These are phyloP conservation scores for Megacollybia marginata DNA, from an alignment of 768 basidiomycete genomes.

Conservation along the genomic window DNA sequence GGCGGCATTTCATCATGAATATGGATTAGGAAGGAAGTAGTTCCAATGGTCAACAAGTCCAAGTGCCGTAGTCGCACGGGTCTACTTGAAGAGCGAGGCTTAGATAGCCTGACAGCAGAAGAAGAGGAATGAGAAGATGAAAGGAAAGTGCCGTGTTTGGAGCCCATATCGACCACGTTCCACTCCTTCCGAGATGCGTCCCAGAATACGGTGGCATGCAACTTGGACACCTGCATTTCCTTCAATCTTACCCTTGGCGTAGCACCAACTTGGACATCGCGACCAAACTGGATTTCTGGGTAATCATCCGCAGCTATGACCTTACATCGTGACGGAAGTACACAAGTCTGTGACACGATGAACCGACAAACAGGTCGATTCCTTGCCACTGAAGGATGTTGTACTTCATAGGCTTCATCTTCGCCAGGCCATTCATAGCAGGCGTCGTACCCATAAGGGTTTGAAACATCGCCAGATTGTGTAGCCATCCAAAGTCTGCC, in stretches of 20 bases:
- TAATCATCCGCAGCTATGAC: conserved; percentile 40
- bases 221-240: conserved; percentile 79
- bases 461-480: neutral
- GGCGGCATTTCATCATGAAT: conserved; percentile 57
- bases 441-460: conserved; percentile 33
- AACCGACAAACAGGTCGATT: conserved; percentile 31
- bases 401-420: conserved; percentile 1
- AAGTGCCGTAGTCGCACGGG: conserved; percentile 57
- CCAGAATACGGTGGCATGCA: conserved; percentile 74
- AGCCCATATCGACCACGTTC: conserved; percentile 80
- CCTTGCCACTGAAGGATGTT: neutral
- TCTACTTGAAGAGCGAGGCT: conserved; percentile 58
- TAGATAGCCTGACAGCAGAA: conserved; percentile 49
- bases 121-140: conserved; percentile 21
- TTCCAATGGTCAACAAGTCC: conserved; percentile 61
- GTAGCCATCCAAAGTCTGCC: too few relatives aligned
- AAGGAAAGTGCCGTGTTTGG: conserved; percentile 76
- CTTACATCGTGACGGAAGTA: conserved; percentile 45
- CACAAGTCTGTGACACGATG: conserved; percentile 45
- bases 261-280: conserved; percentile 51
- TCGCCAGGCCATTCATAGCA: conserved; percentile 57
- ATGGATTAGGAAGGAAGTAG: conserved; percentile 64
- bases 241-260: conserved; percentile 67
- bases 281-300: conserved; percentile 64
- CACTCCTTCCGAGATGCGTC: conserved; percentile 51